Percentiles rank a stretch among this genome's conserved stretches.
phyloP scores from a whole-genome alignment of 2,329 filamentous ascomycete genomes.

The Fusarium nelsonii region DNA sequence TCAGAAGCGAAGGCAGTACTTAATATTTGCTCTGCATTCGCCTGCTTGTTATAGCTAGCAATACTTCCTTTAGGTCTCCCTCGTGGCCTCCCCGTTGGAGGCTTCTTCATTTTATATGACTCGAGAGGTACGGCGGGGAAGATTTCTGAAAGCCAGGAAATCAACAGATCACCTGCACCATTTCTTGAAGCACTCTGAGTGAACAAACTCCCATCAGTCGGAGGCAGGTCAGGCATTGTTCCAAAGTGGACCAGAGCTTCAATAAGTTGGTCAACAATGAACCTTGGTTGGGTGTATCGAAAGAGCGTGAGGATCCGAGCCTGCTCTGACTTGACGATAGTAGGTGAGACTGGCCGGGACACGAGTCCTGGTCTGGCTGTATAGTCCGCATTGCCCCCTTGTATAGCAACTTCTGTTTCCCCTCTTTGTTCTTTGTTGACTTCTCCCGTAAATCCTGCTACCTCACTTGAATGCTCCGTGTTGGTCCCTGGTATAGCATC shows the following conservation, averaged over 20 bases:
- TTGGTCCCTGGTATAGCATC: slow-evolving; percentile 2
- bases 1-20: slow-evolving; percentile 28
- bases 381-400: not conserved
- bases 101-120: slow-evolving; percentile 1
- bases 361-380: not conserved
- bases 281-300: slow-evolving; percentile 64
- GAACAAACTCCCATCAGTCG: slow-evolving; percentile 65
- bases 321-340: slow-evolving; percentile 70
- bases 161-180: slow-evolving; percentile 68
- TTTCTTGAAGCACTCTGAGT: slow-evolving; percentile 68
- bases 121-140: slow-evolving; percentile 61
- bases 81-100: slow-evolving; percentile 56
- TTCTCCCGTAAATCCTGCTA: not conserved
- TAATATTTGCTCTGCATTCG: slow-evolving; percentile 49
- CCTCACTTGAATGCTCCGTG: not conserved
- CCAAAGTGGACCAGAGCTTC: slow-evolving; percentile 74
- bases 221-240: slow-evolving; percentile 67
- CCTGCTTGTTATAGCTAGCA: slow-evolving; percentile 42
- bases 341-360: slow-evolving; percentile 41
- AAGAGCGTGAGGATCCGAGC: slow-evolving; percentile 69
- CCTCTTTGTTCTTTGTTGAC: not conserved
- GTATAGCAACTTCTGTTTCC: not conserved
- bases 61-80: slow-evolving; percentile 69
- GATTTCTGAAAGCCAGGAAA: slow-evolving; percentile 73
- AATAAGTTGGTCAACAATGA: slow-evolving; percentile 72